Percentiles rank a stretch among this genome's conserved stretches.
phyloP scores from a whole-genome alignment of 1,284 basidiomycete species.

The Ustilago hordei region DNA sequence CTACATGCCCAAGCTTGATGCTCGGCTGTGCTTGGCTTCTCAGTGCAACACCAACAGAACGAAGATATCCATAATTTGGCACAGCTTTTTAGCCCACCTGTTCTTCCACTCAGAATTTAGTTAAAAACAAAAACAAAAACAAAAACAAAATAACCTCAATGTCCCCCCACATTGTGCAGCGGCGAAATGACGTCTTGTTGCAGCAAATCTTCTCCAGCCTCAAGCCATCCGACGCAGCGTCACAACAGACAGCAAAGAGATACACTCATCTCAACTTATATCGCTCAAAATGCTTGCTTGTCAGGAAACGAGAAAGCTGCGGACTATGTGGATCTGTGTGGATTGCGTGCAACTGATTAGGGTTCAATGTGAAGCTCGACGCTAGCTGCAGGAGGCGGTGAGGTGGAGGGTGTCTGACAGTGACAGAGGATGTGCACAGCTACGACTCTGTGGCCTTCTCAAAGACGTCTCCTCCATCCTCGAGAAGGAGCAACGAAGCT shows the following conservation, averaged over 20 bases:
- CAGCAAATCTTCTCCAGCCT: neutral
- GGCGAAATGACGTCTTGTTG: neutral
- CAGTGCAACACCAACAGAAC: neutral
- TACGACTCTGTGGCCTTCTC: conserved; percentile 42
- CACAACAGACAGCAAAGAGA: neutral
- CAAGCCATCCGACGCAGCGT: neutral
- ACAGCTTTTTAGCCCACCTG: conserved; percentile 5
- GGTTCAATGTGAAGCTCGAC: neutral
- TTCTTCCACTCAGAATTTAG: neutral
- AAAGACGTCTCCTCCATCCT: conserved; percentile 48
- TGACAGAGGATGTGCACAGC: neutral
- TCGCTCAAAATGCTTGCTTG: neutral
- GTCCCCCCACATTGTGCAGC: conserved; percentile 7
- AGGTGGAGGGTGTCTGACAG: too few relatives aligned
- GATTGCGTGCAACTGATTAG: neutral
- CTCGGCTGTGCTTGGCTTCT: conserved; percentile 22
- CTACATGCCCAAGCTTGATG: conserved; percentile 11
- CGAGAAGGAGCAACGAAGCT: conserved; percentile 51
- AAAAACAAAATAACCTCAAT: conserved; percentile 21
- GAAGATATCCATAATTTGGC: neutral
- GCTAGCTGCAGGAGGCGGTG: neutral
- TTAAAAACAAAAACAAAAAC: neutral
- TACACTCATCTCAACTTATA: neutral
- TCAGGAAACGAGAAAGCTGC: neutral
- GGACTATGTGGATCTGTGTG: neutral